Evolutionary conservation across 2,329 filamentous ascomycete species (phyloP), one percentile per base, ranked within the genome.

Genomic region (Colletotrichum cordylinicola): DNA sequence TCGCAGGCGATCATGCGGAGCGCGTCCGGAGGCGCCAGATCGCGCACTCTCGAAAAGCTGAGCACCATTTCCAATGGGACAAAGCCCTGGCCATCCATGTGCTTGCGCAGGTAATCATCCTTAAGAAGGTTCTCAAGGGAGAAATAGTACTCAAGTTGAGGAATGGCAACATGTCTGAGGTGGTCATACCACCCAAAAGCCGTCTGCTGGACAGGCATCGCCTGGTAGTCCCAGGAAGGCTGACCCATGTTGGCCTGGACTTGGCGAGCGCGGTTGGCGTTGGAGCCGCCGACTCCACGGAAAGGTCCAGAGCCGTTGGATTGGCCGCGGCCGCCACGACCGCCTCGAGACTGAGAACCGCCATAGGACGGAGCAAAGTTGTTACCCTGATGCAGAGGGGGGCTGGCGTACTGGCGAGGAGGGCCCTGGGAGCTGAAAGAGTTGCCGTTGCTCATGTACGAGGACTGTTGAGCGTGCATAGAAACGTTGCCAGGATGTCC

Each of bases 11-110:
- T 60, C 8, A 91, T 1, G 93, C 80, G 12, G 83, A 84, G 39
- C 85, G 80, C 39, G 83, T 82, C 43, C 81, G 83, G 74, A 86
- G 67, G 75, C 6, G 77, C 94, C 35, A 98, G 86, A 33, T 90
- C 87, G 84, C 93, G 93, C 82, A 98, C 93, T 75, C 97, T 93
- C 84, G 95, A 95, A 88, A 99, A 99, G n/a, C 89, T 90, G 27
- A 94, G 91, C 79, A 99, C 93, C 74, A 98, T 91, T 39, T 90
- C 89, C 67, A 99, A 87, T 67, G 92, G 93, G 16, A 98, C 96
- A 81, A 96, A 98, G 21, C 97, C 97, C 83, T 98, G 95, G 1
- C 94, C 95, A 82, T 99, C 96, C 97, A 99, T 98, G 80, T 96
- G 93, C 81, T 92, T 93, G 73, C 97, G 93, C 75, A 99, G 89